These are phyloP conservation scores for Lathyrus aphaca DNA, from an alignment of 306 rosid genomes.

Conservation along the genomic window DNA sequence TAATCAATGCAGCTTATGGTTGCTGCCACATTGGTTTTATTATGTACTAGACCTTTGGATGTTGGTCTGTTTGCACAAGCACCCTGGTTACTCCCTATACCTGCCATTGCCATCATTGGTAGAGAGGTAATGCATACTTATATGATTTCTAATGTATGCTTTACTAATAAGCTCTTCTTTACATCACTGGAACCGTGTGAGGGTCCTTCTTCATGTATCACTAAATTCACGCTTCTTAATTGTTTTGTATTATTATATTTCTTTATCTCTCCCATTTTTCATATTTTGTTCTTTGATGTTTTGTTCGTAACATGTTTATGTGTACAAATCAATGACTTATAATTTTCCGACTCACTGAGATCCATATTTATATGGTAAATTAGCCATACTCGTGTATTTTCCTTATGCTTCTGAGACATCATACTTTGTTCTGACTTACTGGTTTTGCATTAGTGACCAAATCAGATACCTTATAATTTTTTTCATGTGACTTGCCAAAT, in stretches of 20 bases:
- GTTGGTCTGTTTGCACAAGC: slow-evolving; percentile 58
- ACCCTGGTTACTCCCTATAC: slow-evolving; percentile 84
- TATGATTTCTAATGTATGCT: slow-evolving; percentile 5
- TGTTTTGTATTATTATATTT: neutral
- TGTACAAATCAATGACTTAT: neutral
- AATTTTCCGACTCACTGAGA: slow-evolving; percentile 15
- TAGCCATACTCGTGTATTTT: neutral
- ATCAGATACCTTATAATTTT: slow-evolving; percentile 33
- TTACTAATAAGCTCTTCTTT: slow-evolving; percentile 22
- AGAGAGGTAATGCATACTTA: slow-evolving; percentile 73
- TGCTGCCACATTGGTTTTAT: slow-evolving; percentile 86
- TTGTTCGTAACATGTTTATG: neutral
- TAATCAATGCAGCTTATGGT: slow-evolving; percentile 88
- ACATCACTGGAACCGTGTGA: neutral
- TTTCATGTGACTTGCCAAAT: slow-evolving; percentile 35
- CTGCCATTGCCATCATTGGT: slow-evolving; percentile 87
- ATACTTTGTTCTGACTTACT: slow-evolving; percentile 21
- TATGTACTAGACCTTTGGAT: slow-evolving; percentile 80
- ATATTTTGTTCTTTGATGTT: neutral
- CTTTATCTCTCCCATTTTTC: neutral
- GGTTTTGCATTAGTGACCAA: slow-evolving; percentile 28
- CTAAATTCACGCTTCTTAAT: slow-evolving; percentile 21
- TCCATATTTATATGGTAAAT: neutral
- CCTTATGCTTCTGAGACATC: slow-evolving; percentile 1
- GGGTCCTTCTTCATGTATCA: neutral